Base-by-base conservation (phyloP, 1,284 basidiomycete genomes). In the Leccinum colubrinum region DNA sequence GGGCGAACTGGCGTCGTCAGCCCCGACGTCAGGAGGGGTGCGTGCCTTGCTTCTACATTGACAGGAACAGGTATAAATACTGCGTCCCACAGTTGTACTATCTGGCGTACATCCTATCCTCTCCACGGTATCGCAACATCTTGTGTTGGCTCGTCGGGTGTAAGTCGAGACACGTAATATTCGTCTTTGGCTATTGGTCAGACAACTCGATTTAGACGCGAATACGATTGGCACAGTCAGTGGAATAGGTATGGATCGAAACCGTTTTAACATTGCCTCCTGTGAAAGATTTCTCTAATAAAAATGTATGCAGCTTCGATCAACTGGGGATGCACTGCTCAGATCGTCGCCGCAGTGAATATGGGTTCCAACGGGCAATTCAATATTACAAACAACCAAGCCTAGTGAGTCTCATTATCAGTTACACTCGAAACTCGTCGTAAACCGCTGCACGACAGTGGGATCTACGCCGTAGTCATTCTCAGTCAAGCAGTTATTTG, bases 1-100 rank as follows among this genome's bases (percentile, higher is more conserved):
- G 79, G 89, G 82, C 1, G 90, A 92, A 66, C 78, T 91, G 6
- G 88, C 83, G 0, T 89, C 86, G 12, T 86, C 88, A 5, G 89
- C 88, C 17, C 87, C 87, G 4, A 83, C 91, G 35, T 80, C 76
- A 8, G 80, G 79, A 22, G 80, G 80, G 30, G 71, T 70, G 48
- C 30, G 66, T 67, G 9, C 46, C 17, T 22, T 22, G n/a, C 6
- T 6, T 27, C 3, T 51, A 8, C 27, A 7, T 41, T 22, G 2
- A 39, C 9, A 6, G n/a, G 6, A 30, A 17, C 25, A 22, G 3
- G 17, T 11, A 6, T 22, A n/a, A 20, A 58, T 48, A 20, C 46
- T 33, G n/a, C 8, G 8, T 15, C 9, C 15, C 11, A 9, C 54
- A 55, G 54, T 17, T 55, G 7, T 55, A 55, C 54, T 55, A 55